phyloP scores from a whole-genome alignment of 225 moss, liverwort and hornwort species.

The Bryoerythrophyllum caledonicum region DNA sequence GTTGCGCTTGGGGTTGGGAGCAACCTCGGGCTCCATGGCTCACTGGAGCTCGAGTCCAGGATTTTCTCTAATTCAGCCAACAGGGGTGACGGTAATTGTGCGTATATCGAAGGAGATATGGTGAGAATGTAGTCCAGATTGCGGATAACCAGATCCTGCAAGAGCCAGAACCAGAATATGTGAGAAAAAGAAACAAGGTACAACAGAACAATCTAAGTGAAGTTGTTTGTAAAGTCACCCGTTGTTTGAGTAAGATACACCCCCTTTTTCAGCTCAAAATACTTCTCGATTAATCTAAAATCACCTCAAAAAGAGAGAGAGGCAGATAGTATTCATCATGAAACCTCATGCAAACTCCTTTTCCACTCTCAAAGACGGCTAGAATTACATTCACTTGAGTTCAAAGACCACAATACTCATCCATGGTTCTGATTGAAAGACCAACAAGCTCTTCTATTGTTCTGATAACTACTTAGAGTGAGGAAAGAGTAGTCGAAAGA shows the following conservation, averaged over 20 bases:
- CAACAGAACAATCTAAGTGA: slow-evolving; percentile 8
- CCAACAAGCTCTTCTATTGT: too few relatives aligned
- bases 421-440: too few relatives aligned
- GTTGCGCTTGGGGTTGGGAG: slow-evolving; percentile 85
- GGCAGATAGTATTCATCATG: too few relatives aligned
- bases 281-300: neutral
- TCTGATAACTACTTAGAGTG: too few relatives aligned
- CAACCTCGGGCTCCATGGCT: slow-evolving; percentile 80
- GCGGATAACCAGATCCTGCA: slow-evolving; percentile 77
- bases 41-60: slow-evolving; percentile 71
- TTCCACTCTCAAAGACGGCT: too few relatives aligned
- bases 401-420: too few relatives aligned
- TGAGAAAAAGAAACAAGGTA: slow-evolving; percentile 8
- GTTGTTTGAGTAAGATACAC: too few relatives aligned
- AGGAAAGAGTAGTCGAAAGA: too few relatives aligned
- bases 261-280: neutral
- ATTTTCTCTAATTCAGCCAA: slow-evolving; percentile 82
- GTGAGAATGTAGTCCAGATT: slow-evolving; percentile 93
- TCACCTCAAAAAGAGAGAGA: too few relatives aligned
- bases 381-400: too few relatives aligned
- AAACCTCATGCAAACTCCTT: too few relatives aligned
- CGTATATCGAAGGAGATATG: slow-evolving; percentile 76
- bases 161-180: slow-evolving; percentile 16
- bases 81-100: slow-evolving; percentile 69
- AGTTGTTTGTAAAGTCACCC: too few relatives aligned